Evolutionary conservation across 257 asterid species (phyloP), one percentile per base, ranked within the genome.

Genomic region (Salvia miltiorrhiza): DNA sequence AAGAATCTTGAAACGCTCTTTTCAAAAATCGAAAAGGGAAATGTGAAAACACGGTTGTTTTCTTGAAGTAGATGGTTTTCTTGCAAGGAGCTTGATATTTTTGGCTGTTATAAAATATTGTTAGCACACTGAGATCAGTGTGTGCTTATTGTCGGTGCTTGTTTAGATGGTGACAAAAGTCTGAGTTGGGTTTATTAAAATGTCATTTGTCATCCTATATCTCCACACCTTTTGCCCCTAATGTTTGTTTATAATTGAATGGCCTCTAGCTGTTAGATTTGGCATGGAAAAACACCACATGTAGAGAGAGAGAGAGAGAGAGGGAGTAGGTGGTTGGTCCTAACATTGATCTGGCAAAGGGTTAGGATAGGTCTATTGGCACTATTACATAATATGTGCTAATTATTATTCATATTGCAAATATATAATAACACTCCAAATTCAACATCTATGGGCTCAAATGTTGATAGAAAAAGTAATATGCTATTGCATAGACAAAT

Each of bases 161-260:
- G 12, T 41, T 16, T 32, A 50, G 71, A 60, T 39, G 24, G 63
- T 61, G 79, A 52, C 70, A 61, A 68, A 43, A 28, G 24, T 47
- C 32, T 2, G 72, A 73, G 65, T 72, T 55, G n/a, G 2, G 64
- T 13, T 41, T 7, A 26, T 40, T 28, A n/a, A 16, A 50, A 24
- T 49, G 55, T 7, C 3, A 35, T 30, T 32, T 50, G 65, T 71
- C 30, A 5, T 69, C 44, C 8, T 47, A 47, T 33, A 26, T 69
- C 54, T 43, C 39, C 68, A 45, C 2, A 19, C 17, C 5, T 20
- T 33, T 32, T 16, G 21, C 35, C 52, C 13, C 2, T 4, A 35
- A 2, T 16, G 14, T 70, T 39, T 19, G 13, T 45, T 19, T 16
- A n/a, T 23, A 26, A 28, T 28, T 57, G 59, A 65, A 30, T 43